phyloP scores from a whole-genome alignment of 2,329 filamentous ascomycete species.

The Drechslerella stenobrocha region DNA sequence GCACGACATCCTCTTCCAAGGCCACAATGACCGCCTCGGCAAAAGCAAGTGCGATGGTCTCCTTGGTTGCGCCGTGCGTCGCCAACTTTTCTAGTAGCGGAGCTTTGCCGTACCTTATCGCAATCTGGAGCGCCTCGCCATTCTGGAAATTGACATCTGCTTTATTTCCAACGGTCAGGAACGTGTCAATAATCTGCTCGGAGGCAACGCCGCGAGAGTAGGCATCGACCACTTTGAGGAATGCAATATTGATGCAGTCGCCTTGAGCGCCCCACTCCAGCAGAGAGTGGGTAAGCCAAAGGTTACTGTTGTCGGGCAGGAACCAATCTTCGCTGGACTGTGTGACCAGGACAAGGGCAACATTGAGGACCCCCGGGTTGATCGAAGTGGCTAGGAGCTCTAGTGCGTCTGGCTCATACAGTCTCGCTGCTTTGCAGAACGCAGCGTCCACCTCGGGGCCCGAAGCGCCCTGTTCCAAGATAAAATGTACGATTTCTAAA shows the following conservation, averaged over 20 bases:
- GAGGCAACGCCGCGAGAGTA: constrained; percentile 7
- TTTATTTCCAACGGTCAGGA: constrained; percentile 12
- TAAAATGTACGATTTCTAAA: constrained; percentile 16
- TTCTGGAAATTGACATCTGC: constrained; percentile 17
- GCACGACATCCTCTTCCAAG: constrained; percentile 8
- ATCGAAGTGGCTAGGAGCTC: constrained; percentile 20
- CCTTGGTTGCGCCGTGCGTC: constrained; percentile 5
- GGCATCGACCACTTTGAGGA: constrained; percentile 15
- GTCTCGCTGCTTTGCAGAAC: constrained; percentile 13
- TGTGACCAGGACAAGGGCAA: constrained; percentile 18
- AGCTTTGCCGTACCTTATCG: constrained; percentile 12
- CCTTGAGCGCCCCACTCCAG: constrained; percentile 16
- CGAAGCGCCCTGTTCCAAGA: constrained; percentile 14
- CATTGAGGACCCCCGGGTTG: constrained; percentile 10
- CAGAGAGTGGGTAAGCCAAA: constrained; percentile 15
- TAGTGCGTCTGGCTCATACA: constrained; percentile 15
- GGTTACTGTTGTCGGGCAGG: constrained; percentile 5
- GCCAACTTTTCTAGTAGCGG: constrained; percentile 8
- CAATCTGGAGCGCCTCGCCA: constrained; percentile 19
- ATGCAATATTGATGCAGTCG: constrained; percentile 12
- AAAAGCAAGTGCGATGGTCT: constrained; percentile 10
- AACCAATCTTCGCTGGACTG: constrained; percentile 15
- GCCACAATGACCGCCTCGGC: constrained; percentile 8
- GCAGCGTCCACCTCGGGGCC: constrained; percentile 12
- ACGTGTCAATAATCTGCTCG: constrained; percentile 12